Percentiles rank a stretch among this genome's conserved stretches.
Conservation (phyloP, 768 basidiomycete genomes). For the Leccinum disarticulatum region DNA sequence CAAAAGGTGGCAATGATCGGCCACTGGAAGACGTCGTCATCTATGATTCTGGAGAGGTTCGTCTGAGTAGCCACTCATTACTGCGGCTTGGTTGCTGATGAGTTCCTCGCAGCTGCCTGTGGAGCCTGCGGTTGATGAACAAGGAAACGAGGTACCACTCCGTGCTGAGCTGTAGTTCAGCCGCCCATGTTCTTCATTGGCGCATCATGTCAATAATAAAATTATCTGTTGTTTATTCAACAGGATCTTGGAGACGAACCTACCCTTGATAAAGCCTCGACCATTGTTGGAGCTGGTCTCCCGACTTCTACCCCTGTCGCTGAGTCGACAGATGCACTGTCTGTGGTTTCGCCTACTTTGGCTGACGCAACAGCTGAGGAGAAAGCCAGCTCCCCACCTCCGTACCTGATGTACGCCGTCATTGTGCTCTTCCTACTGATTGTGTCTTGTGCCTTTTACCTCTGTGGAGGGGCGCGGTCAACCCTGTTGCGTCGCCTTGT, state of each 20-base stretch:
- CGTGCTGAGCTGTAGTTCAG: constrained; percentile 86
- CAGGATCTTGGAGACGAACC: constrained; percentile 39
- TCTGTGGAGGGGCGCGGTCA: constrained; percentile 43
- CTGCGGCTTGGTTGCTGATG: constrained; percentile 5
- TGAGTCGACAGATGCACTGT: constrained; percentile 1
- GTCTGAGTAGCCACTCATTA: constrained; percentile 19
- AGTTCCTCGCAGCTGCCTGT: constrained; percentile 44
- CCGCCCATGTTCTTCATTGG: constrained; percentile 35
- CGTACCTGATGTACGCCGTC: constrained; percentile 21
- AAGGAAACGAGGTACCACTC: constrained; percentile 89
- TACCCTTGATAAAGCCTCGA: constrained; percentile 9
- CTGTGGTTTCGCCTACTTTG: background rate
- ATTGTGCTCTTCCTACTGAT: constrained; percentile 42
- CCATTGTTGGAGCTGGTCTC: constrained; percentile 16
- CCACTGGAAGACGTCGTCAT: constrained; percentile 80
- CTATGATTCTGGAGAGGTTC: constrained; percentile 84
- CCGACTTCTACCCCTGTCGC: constrained; percentile 5
- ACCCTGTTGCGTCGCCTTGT: constrained; percentile 40
- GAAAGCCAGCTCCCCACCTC: background rate
- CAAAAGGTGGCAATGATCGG: constrained; percentile 68
- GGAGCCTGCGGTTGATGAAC: constrained; percentile 53
- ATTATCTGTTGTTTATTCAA: constrained; percentile 47
- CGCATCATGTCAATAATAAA: constrained; percentile 50
- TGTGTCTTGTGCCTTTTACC: constrained; percentile 43
- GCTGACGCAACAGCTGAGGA: constrained; percentile 8